Percentiles rank a stretch among this genome's conserved stretches.
Conservation (phyloP, 106 monocot species). For the Chionographis japonica region DNA sequence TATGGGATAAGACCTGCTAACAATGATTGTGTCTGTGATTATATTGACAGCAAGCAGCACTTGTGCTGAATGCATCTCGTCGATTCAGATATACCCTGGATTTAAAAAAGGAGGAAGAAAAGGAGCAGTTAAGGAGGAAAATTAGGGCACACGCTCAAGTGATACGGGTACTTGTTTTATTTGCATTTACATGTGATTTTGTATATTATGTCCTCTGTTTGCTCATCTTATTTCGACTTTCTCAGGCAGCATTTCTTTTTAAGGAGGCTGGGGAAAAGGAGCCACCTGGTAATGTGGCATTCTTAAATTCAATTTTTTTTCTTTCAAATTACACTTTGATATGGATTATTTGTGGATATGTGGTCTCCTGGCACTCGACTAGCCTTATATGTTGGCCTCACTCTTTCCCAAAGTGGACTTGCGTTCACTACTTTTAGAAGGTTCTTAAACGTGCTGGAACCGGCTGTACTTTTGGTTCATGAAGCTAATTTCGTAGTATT, state of each 20-base stretch:
- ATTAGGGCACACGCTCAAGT: conserved; percentile 64
- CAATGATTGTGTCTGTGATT: not conserved
- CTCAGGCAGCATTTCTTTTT: conserved; percentile 78
- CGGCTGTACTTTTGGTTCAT: too few species aligned
- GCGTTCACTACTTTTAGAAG: too few species aligned
- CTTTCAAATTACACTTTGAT: too few species aligned
- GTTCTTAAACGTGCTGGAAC: too few species aligned
- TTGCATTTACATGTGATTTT: not conserved
- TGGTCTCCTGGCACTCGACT: too few species aligned
- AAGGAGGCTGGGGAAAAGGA: conserved; percentile 64
- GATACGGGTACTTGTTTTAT: conserved; percentile 28
- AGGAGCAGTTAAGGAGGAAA: conserved; percentile 45
- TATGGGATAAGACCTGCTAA: too few species aligned
- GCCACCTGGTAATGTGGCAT: conserved; percentile 29
- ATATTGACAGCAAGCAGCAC: conserved; percentile 50
- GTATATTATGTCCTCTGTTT: not conserved
- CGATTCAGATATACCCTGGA: conserved; percentile 68
- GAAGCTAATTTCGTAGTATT: too few species aligned
- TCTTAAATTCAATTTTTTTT: too few species aligned
- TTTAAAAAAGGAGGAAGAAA: conserved; percentile 60
- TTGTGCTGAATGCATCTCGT: conserved; percentile 66
- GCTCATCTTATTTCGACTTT: conserved; percentile 9
- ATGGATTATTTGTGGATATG: too few species aligned
- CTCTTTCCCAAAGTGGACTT: too few species aligned
- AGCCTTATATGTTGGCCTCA: too few species aligned